Base-by-base conservation (phyloP, 140 eudicot genomes). In the Anethum foeniculum region DNA sequence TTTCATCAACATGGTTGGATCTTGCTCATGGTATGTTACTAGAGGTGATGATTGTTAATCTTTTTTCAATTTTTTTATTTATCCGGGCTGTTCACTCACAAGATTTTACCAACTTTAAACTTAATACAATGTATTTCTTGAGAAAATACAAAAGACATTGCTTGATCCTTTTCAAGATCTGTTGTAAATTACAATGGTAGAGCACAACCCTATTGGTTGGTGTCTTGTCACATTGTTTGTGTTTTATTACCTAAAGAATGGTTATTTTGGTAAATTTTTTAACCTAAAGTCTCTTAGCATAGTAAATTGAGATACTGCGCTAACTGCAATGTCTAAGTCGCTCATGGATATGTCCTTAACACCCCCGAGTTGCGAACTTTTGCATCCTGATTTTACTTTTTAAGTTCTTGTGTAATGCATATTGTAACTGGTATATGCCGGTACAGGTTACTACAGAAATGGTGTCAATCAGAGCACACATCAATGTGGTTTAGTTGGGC, bases 1-100 rank as follows among this genome's bases (percentile, higher is more conserved):
- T 25, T 82, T 96, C 3, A 91, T 93, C 98, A 96, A 96, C 79
- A 89, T 93, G 96, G 99, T 89, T 60, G 99, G 99, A 67, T 96
- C 99, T 76, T 96, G 98, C 80, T 86, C 99, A 4, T 96, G 99
- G 86, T 96, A 87, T 58, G 93, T 96, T 77, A 96, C 98, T 39
- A 93, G 97, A 43, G 98, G 98, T 77, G 65, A 23, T 34, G n/a
- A 43, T 60, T 71, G 13, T 23, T 38, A 10, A 71, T 82, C 43
- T 44, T 14, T 32, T 14, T 28, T 4, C 44, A 68, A 54, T 13
- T 10, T 47, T 75, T 41, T 27, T 46, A n/a, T 41, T 39, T 2
- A 19, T 5, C n/a, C 23, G 7, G 30, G 27, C 47, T 32, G 19
- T 28, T 30, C 19, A 18, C 38, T 39, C 67, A 52, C 11, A 30